phyloP scores from a whole-genome alignment of 352 stramenopile species.

The Phytophthora meadii region DNA sequence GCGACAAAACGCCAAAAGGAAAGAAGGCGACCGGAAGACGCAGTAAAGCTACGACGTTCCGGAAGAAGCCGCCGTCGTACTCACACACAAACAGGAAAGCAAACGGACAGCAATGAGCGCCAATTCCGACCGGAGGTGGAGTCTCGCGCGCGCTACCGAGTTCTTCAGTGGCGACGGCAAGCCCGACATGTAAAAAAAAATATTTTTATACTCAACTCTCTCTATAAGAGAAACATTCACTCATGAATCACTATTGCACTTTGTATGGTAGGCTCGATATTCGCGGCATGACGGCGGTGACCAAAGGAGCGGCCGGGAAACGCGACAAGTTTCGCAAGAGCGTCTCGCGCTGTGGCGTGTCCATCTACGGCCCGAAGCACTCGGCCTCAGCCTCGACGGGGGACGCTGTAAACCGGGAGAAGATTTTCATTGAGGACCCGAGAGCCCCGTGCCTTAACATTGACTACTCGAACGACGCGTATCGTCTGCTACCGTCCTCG shows the following conservation, averaged over 20 bases:
- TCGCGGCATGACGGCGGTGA: constrained; percentile 86
- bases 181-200: constrained; percentile 70
- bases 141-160: constrained; percentile 84
- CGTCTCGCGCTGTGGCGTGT: constrained; percentile 84
- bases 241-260: no score
- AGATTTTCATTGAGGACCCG: constrained; percentile 90
- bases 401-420: constrained; percentile 54
- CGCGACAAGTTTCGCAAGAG: constrained; percentile 90
- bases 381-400: constrained; percentile 39
- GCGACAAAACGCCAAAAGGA: constrained; percentile 42
- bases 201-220: neutral
- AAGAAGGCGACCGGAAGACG: constrained; percentile 32
- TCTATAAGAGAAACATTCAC: neutral
- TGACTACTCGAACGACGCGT: constrained; percentile 88
- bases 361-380: constrained; percentile 89
- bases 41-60: neutral
- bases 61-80: constrained; percentile 4
- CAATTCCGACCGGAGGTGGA: constrained; percentile 81
- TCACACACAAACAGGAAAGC: constrained; percentile 1
- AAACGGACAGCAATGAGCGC: constrained; percentile 48
- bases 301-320: constrained; percentile 85
- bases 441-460: constrained; percentile 86
- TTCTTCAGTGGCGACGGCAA: constrained; percentile 91
- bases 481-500: constrained; percentile 83
- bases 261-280: constrained; percentile 72